Evolutionary conservation across 352 stramenopile genomes (phyloP), one percentile per base, ranked within the genome.

Genomic region (Phytopythium litorale): DNA sequence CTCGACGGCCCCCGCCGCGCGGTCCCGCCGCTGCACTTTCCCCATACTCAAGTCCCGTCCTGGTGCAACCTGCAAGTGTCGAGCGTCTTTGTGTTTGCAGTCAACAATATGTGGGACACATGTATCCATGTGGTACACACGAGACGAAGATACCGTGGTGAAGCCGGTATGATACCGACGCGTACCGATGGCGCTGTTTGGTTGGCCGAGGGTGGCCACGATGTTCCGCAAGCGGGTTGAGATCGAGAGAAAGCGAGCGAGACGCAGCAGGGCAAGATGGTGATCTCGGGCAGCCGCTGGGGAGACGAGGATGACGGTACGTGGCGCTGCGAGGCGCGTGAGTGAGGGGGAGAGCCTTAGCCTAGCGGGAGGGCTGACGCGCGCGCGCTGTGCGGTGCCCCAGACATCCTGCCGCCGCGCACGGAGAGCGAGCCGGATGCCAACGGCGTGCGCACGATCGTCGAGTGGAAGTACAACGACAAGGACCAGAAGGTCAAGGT

Each of bases 391-490:
- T 51, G 23, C 21, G 25, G 15, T 13, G 9, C 1, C 5, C 5
- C 25, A 54, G 48, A 96, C 69, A 61, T 91, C 56, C 58, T 96
- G 62, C 87, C 88, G 65, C 75, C 79, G 68, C 84, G 84, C 75
- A 89, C 86, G 65, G 87, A 94, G 62, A 92, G 78, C 65, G 88
- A 92, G 53, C 80, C 84, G 43, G 88, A 96, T 68, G 66, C 76
- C 56, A 83, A 91, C 51, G 88, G 88, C 33, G 81, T 96, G 33
- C 86, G 84, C 57, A 90, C 87, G 70, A 81, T 96, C 54, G 75
- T 96, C n/a, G 84, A 94, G 68, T 96, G 85, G 84, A 96, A 96
- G 76, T 72, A 89, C 65, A 93, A 96, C 65, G 88, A 96, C 25
- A 76, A 83, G 23, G 81, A 84, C n/a, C 87, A 96, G 59, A 96